Base-by-base conservation (phyloP, 148 eudicot genomes). In the Camellia lanceoleosa region DNA sequence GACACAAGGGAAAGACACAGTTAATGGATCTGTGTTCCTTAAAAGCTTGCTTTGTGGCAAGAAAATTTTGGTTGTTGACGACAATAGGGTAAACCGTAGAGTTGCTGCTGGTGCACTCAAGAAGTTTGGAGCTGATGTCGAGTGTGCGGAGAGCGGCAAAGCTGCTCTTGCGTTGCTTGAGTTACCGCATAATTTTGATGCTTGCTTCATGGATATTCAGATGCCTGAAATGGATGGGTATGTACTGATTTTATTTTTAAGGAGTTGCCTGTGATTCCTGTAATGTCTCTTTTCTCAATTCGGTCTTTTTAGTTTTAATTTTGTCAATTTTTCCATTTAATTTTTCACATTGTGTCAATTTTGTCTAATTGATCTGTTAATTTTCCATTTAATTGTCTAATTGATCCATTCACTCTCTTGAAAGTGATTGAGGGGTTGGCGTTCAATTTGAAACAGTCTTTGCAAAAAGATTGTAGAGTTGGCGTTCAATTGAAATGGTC, bases 151-250 rank as follows among this genome's bases (percentile, higher is more conserved):
- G 73, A 91, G 94, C 77, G 94, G 92, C 19, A 85, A 89, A 76
- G 90, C 83, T 60, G 94, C 94, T 84, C 89, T 91, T 73, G 75
- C 63, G 3, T 64, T 80, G 85, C 90, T 91, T 63, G 85, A 80
- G 80, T 60, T 89, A 19, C 94, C 94, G 18, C 92, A 91, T 52
- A 75, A 60, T 60, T 88, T 88, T 38, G 90, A 88, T 80, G 94
- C 94, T 7, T 91, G 94, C 84, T 91, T 91, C 81, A 91, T 91
- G 94, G 94, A 91, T 76, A 91, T 91, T 81, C 94, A 91, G 76
- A 91, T 91, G 94, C 94, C 94, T 14, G 94, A 91, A 85, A 91
- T 91, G 94, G 94, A 91, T 51, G 94, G 94, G 94, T 91, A 85
- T 41, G 86, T 84, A 12, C 44, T 10, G 9, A 67, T 75, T 10